Percentiles rank a stretch among this genome's conserved stretches.
Conservation (phyloP, 805 yeast species). For the Yarrowia alimentaria region DNA sequence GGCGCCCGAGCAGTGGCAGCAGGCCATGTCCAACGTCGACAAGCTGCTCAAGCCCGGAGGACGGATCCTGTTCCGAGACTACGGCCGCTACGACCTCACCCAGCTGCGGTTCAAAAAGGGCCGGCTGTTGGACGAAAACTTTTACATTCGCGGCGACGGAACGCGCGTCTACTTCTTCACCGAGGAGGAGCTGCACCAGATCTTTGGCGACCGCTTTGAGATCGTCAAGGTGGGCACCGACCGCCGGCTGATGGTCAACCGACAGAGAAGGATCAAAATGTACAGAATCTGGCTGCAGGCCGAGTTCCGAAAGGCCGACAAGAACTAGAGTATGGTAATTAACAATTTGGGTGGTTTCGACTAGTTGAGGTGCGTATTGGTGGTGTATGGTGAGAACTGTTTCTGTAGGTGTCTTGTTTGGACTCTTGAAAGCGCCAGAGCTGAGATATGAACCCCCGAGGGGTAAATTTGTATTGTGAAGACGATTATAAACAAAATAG, state of each 20-base stretch:
- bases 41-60: slow-evolving; percentile 91
- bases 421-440: too few species aligned
- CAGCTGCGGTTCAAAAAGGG: slow-evolving; percentile 91
- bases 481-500: too few species aligned
- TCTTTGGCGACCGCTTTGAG: slow-evolving; percentile 64
- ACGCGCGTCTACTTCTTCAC: slow-evolving; percentile 96
- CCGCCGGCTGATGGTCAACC: slow-evolving; percentile 82
- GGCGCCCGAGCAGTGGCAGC: slow-evolving; percentile 85
- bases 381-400: too few species aligned
- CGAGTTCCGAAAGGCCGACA: slow-evolving; percentile 56
- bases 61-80: slow-evolving; percentile 81
- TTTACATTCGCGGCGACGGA: slow-evolving; percentile 96
- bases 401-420: too few species aligned
- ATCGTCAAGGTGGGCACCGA: slow-evolving; percentile 83
- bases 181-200: slow-evolving; percentile 79
- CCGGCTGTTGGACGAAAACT: slow-evolving; percentile 83
- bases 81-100: slow-evolving; percentile 93
- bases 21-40: slow-evolving; percentile 68
- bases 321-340: too few species aligned
- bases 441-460: too few species aligned
- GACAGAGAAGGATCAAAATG: slow-evolving; percentile 92
- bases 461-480: too few species aligned
- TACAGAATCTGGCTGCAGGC: slow-evolving; percentile 97
- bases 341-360: too few species aligned
- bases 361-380: too few species aligned